Evolutionary conservation across 2,329 filamentous ascomycete species (phyloP).

Genomic region (Epichloe brachyelytri): DNA sequence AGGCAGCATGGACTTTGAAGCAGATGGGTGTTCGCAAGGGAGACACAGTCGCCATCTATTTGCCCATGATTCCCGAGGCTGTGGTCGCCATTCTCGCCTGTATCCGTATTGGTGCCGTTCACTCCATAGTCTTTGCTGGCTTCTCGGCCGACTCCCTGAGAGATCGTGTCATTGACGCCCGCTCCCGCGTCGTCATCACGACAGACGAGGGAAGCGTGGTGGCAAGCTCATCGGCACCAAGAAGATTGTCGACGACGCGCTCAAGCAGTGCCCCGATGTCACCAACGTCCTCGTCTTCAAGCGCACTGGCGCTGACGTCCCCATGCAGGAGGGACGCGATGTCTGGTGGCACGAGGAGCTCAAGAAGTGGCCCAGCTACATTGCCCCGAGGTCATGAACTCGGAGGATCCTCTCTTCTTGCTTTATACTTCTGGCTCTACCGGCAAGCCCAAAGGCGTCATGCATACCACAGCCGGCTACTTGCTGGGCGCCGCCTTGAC

Average conservation of each 20-base stretch:
- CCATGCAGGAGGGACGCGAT: slow-evolving; percentile 80
- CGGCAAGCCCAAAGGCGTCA: slow-evolving; percentile 95
- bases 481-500: slow-evolving; percentile 87
- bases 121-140: slow-evolving; percentile 95
- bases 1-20: slow-evolving; percentile 76
- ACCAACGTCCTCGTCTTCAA: slow-evolving; percentile 81
- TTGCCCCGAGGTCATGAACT: slow-evolving; percentile 75
- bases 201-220: slow-evolving; percentile 93
- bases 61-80: slow-evolving; percentile 98
- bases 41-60: slow-evolving; percentile 91
- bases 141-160: slow-evolving; percentile 94
- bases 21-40: slow-evolving; percentile 95
- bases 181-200: slow-evolving; percentile 90
- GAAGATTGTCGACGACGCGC: slow-evolving; percentile 95
- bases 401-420: slow-evolving; percentile 92
- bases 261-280: slow-evolving; percentile 90
- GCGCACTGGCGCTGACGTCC: slow-evolving; percentile 85
- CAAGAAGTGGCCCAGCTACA: slow-evolving; percentile 90
- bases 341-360: slow-evolving; percentile 98
- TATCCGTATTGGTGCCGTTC: slow-evolving; percentile 81
- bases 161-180: slow-evolving; percentile 83
- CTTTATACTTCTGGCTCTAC: slow-evolving; percentile 97
- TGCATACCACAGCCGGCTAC: slow-evolving; percentile 95
- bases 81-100: slow-evolving; percentile 84
- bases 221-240: slow-evolving; percentile 96